phyloP scores from a whole-genome alignment of 1,139 yeast species.

The Yamadazyma spencermartinsiae region DNA sequence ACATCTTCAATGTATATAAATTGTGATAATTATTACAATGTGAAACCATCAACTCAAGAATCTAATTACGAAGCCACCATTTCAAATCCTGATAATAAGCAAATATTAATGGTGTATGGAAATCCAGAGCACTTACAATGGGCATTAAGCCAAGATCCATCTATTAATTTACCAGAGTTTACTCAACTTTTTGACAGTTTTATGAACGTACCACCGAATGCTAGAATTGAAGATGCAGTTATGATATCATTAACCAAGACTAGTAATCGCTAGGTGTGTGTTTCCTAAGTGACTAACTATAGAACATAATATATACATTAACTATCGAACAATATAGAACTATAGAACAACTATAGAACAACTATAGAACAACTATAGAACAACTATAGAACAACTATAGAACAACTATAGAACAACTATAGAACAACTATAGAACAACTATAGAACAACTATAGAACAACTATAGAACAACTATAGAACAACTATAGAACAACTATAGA shows the following conservation, averaged over 20 bases:
- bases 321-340: too few relatives aligned
- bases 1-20: slow-evolving; percentile 63
- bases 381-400: too few relatives aligned
- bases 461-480: too few relatives aligned
- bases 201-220: slow-evolving; percentile 53
- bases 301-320: too few relatives aligned
- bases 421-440: too few relatives aligned
- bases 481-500: too few relatives aligned
- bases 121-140: slow-evolving; percentile 57
- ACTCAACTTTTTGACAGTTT: slow-evolving; percentile 70
- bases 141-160: slow-evolving; percentile 50
- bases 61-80: slow-evolving; percentile 5
- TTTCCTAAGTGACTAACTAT: too few relatives aligned
- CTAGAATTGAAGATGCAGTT: slow-evolving; percentile 70
- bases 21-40: slow-evolving; percentile 60
- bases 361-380: too few relatives aligned
- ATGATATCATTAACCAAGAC: slow-evolving; percentile 57
- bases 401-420: too few relatives aligned
- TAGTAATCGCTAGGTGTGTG: not conserved
- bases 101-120: slow-evolving; percentile 60
- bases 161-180: slow-evolving; percentile 53
- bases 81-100: slow-evolving; percentile 17
- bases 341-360: too few relatives aligned
- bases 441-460: too few relatives aligned
- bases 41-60: slow-evolving; percentile 18